Evolutionary conservation across 148 eudicot genomes (phyloP).

Genomic region (Pouteria glomerata): DNA sequence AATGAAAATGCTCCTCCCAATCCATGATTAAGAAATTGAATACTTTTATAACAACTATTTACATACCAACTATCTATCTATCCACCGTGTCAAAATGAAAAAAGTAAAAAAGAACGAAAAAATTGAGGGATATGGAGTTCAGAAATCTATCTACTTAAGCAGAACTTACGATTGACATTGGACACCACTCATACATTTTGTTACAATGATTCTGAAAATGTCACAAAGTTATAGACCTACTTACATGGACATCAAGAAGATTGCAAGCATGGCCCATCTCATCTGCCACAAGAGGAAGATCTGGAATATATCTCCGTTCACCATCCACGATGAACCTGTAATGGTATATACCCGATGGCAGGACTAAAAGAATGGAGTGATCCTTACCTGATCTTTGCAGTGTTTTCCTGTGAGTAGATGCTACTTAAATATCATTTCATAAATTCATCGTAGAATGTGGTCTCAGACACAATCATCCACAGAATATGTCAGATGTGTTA

Average conservation of each 20-base stretch:
- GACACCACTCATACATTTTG: not conserved
- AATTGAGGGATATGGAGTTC: too few relatives aligned
- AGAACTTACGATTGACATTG: not conserved
- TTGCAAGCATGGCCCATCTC: conserved; percentile 60
- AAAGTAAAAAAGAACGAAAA: too few relatives aligned
- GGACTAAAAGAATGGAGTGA: conserved; percentile 58
- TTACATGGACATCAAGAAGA: conserved; percentile 80
- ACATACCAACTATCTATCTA: too few relatives aligned
- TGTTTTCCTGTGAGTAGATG: conserved; percentile 39
- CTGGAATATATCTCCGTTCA: conserved; percentile 55
- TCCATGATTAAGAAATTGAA: too few relatives aligned
- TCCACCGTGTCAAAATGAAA: too few relatives aligned
- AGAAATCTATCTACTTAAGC: not conserved
- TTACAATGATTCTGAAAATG: not conserved
- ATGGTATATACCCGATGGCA: conserved; percentile 81
- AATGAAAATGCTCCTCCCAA: too few relatives aligned
- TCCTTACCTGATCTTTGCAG: conserved; percentile 81
- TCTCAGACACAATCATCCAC: conserved; percentile 2
- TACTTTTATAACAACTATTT: too few relatives aligned
- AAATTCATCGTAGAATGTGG: not conserved
- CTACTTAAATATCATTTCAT: not conserved
- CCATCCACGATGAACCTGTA: conserved; percentile 83
- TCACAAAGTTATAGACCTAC: conserved; percentile 19
- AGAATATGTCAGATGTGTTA: not conserved
- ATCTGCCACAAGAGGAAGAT: conserved; percentile 63